Percentiles rank a stretch among this genome's conserved stretches.
These are phyloP conservation scores for Suhomyces wounanorum DNA, from an alignment of 1,139 yeast genomes.

Conservation along the genomic window DNA sequence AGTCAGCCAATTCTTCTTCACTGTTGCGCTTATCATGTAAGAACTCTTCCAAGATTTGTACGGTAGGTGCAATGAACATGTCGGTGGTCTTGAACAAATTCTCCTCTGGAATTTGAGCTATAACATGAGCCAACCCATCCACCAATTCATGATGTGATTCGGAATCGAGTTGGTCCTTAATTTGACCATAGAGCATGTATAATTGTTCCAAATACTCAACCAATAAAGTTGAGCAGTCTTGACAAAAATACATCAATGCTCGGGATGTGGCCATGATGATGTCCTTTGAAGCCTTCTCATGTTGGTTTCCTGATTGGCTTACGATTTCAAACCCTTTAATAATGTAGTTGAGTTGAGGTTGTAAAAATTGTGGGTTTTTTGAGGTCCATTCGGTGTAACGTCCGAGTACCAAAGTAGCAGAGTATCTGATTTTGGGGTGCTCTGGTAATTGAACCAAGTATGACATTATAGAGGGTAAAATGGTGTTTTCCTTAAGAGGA, in stretches of 20 bases:
- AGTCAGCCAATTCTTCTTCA: conserved; percentile 53
- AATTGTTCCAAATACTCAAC: conserved; percentile 75
- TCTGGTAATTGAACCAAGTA: conserved; percentile 73
- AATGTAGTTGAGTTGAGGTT: conserved; percentile 82
- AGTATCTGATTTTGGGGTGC: conserved; percentile 84
- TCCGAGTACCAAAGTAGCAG: conserved; percentile 90
- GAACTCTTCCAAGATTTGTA: conserved; percentile 46
- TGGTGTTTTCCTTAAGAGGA: conserved; percentile 61
- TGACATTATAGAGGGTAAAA: conserved; percentile 80
- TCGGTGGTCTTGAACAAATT: conserved; percentile 38
- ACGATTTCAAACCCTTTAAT: conserved; percentile 68
- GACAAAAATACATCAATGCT: conserved; percentile 92
- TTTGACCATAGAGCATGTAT: conserved; percentile 69
- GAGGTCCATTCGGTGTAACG: conserved; percentile 96
- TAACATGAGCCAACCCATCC: conserved; percentile 87
- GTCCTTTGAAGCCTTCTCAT: conserved; percentile 36
- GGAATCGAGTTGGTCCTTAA: conserved; percentile 58
- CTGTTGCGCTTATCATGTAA: conserved; percentile 10
- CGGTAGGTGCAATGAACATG: conserved; percentile 70
- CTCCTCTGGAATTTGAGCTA: conserved; percentile 52
- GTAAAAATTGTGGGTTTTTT: conserved; percentile 77
- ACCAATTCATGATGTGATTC: conserved; percentile 78
- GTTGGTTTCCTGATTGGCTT: conserved; percentile 18
- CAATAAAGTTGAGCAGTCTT: conserved; percentile 77
- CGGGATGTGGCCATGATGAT: conserved; percentile 87